A percentile compares a stretch with the other conserved stretches of the same genome.
phyloP scores from a whole-genome alignment of 208 protist species.

The Trypanosoma rangeli region DNA sequence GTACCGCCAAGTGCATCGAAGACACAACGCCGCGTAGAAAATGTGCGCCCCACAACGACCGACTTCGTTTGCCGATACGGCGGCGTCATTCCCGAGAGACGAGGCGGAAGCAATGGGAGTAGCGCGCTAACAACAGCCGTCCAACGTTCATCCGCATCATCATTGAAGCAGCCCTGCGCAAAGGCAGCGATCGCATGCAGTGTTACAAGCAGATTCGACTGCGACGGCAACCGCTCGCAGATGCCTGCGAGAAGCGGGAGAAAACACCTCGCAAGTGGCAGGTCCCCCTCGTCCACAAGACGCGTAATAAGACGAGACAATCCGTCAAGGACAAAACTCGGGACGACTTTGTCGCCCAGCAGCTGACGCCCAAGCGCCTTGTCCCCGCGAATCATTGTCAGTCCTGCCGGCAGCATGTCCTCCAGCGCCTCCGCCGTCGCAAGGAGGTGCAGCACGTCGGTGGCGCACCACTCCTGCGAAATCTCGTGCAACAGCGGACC shows the following conservation, averaged over 20 bases:
- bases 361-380: slow-evolving; percentile 27
- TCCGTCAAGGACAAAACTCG: slow-evolving; percentile 33
- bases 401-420: slow-evolving; percentile 36
- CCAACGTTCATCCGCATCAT: slow-evolving; percentile 15
- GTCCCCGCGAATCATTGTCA: slow-evolving; percentile 33
- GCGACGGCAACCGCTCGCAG: slow-evolving; percentile 38
- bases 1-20: slow-evolving; percentile 10
- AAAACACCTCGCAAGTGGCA: slow-evolving; percentile 56
- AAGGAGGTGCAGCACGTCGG: slow-evolving; percentile 32
- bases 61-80: slow-evolving; percentile 20
- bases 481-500: slow-evolving; percentile 29
- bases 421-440: slow-evolving; percentile 11
- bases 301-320: slow-evolving; percentile 26
- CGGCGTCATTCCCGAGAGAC: not conserved
- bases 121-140: slow-evolving; percentile 1
- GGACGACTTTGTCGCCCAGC: slow-evolving; percentile 43
- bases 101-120: not conserved
- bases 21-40: slow-evolving; percentile 14
- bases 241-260: slow-evolving; percentile 37
- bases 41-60: slow-evolving; percentile 14
- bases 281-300: slow-evolving; percentile 45
- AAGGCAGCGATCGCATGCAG: slow-evolving; percentile 41
- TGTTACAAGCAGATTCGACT: slow-evolving; percentile 24
- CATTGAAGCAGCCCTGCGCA: slow-evolving; percentile 23
- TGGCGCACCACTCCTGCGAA: slow-evolving; percentile 1